Evolutionary conservation across 495 filamentous ascomycete species (phyloP).

Genomic region (Collariella sp.): DNA sequence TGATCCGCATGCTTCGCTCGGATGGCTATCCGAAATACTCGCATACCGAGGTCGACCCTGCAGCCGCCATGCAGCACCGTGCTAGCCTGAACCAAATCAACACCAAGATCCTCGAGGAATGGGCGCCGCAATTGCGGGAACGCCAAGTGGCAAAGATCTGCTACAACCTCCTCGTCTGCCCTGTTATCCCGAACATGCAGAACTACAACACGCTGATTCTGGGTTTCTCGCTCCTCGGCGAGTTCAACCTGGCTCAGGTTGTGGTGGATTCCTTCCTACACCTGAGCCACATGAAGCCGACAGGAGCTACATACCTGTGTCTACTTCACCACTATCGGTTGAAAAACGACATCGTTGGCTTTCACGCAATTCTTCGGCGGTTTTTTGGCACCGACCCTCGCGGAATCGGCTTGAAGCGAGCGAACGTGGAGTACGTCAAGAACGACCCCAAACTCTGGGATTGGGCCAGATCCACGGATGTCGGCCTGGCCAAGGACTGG

Average conservation of each 20-base stretch:
- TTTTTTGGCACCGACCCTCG: slow-evolving; percentile 28
- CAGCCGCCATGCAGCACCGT: slow-evolving; percentile 12
- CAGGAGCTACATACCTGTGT: slow-evolving; percentile 43
- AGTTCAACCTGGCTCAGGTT: slow-evolving; percentile 41
- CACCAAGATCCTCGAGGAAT: slow-evolving; percentile 26
- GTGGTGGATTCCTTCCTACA: slow-evolving; percentile 48
- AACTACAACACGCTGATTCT: slow-evolving; percentile 62
- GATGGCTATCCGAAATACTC: slow-evolving; percentile 32
- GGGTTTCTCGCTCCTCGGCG: slow-evolving; percentile 45
- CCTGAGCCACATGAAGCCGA: slow-evolving; percentile 42
- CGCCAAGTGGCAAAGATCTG: slow-evolving; percentile 50
- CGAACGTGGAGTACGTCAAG: slow-evolving; percentile 3
- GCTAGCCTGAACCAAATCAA: slow-evolving; percentile 28
- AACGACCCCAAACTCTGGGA: not conserved
- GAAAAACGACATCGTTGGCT: slow-evolving; percentile 30
- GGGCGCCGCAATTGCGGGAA: slow-evolving; percentile 11
- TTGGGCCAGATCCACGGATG: slow-evolving; percentile 16
- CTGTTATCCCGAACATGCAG: slow-evolving; percentile 47
- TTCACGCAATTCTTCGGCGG: slow-evolving; percentile 31
- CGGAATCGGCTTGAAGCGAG: slow-evolving; percentile 18
- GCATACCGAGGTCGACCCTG: slow-evolving; percentile 16
- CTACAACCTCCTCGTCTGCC: slow-evolving; percentile 54
- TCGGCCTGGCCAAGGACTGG: slow-evolving; percentile 6
- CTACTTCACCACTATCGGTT: slow-evolving; percentile 48
- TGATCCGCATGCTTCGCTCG: slow-evolving; percentile 23